Base-by-base conservation (phyloP, 805 yeast genomes). In the Suhomyces sp. region DNA sequence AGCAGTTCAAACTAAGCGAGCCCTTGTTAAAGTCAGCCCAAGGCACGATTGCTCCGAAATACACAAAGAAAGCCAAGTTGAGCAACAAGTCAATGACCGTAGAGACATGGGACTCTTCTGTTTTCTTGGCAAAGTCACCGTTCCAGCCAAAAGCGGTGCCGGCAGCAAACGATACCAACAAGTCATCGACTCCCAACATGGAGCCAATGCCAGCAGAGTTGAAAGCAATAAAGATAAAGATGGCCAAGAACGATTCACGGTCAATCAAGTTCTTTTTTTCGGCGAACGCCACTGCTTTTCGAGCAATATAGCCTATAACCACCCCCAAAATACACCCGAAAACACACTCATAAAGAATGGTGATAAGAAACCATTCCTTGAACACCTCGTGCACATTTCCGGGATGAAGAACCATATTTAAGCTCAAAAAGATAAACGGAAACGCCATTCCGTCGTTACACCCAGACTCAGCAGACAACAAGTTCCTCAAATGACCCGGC, bases 401-500 rank as follows among this genome's bases (percentile, higher is more conserved):
- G 29, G 79, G 78, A 64, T 87, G 83, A n/a, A 83, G 66, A 49
- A 91, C 81, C 46, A 90, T 65, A 64, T 86, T 81, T 56, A 90
- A 71, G 1, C 94, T 84, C 42, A 92, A 68, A 71, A 78, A 77
- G 24, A 89, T 88, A 65, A 91, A 91, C 0, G 97, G 97, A 64
- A 89, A 91, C 0, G 97, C 97, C 94, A 91, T 87, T 44, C 97
- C 97, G 65, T 91, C 97, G 68, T 91, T 91, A 66, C 96, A 88
- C 3, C 92, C 96, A 0, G 93, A 86, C 61, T 90, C 96, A 0
- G 96, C 96, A 29, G 92, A 82, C 24, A 92, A 73, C 46, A 91
- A 70, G 63, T 90, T 88, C 60, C 96, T 78, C 71, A 91, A 77
- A 70, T 91, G 97, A n/a, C 96, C 96, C 1, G 97, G 96, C 15